Percentiles rank a stretch among this genome's conserved stretches.
These are phyloP conservation scores for Beauveria sp. DNA, from an alignment of 2,329 filamentous ascomycete genomes.

Conservation along the genomic window DNA sequence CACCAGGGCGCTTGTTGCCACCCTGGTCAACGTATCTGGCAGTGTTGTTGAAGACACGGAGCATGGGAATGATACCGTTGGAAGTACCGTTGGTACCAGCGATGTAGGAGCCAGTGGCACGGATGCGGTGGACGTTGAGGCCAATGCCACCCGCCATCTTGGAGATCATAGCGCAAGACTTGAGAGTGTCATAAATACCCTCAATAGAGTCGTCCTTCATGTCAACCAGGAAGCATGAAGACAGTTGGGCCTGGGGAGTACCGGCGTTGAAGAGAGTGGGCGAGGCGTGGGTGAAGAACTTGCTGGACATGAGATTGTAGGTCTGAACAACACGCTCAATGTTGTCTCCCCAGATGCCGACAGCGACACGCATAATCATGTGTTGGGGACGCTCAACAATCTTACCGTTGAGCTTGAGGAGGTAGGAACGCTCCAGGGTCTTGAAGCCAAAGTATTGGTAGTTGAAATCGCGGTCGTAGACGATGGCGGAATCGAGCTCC, in stretches of 20 bases:
- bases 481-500: slow-evolving; percentile 96
- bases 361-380: slow-evolving; percentile 99
- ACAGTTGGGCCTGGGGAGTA: slow-evolving; percentile 88
- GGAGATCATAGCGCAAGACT: slow-evolving; percentile 99
- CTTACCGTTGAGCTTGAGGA: slow-evolving; percentile 90
- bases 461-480: slow-evolving; percentile 99
- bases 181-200: slow-evolving; percentile 97
- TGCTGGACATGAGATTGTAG: slow-evolving; percentile 98
- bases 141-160: slow-evolving; percentile 99
- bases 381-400: slow-evolving; percentile 96
- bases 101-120: slow-evolving; percentile 96
- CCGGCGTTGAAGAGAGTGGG: slow-evolving; percentile 97
- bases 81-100: slow-evolving; percentile 96
- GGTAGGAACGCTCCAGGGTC: slow-evolving; percentile 94
- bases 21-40: slow-evolving; percentile 97
- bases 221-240: slow-evolving; percentile 97
- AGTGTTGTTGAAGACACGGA: slow-evolving; percentile 98
- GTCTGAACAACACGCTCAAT: slow-evolving; percentile 94
- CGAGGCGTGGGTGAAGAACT: slow-evolving; percentile 97
- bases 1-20: slow-evolving; percentile 97
- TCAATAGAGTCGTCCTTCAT: slow-evolving; percentile 99
- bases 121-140: slow-evolving; percentile 92
- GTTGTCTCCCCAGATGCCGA: slow-evolving; percentile 92
- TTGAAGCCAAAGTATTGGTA: slow-evolving; percentile 99
- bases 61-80: slow-evolving; percentile 95